phyloP scores from a whole-genome alignment of 805 yeast species.

The Cyberlindnera mrakii region DNA sequence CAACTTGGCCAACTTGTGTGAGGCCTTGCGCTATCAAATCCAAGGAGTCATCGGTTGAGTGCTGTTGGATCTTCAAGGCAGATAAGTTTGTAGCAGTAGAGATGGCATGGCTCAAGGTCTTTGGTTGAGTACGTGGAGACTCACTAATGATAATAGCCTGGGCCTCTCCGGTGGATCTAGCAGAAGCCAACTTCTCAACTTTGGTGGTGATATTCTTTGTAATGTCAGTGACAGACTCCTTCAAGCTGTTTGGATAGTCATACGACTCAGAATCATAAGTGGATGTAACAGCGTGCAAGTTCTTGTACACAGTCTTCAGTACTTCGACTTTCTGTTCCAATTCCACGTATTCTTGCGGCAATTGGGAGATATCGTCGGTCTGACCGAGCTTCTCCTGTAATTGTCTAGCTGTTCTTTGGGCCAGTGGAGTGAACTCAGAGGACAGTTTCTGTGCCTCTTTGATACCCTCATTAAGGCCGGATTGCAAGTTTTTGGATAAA shows the following conservation, averaged over 20 bases:
- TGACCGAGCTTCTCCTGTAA: slow-evolving; percentile 77
- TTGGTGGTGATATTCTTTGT: slow-evolving; percentile 60
- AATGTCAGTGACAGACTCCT: slow-evolving; percentile 70
- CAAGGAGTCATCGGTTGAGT: slow-evolving; percentile 32
- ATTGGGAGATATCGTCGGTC: slow-evolving; percentile 76
- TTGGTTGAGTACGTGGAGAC: slow-evolving; percentile 51
- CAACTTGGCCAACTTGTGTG: slow-evolving; percentile 60
- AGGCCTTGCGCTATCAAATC: slow-evolving; percentile 56
- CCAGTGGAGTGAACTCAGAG: slow-evolving; percentile 60
- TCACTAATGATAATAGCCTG: slow-evolving; percentile 60
- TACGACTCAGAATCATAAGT: slow-evolving; percentile 70
- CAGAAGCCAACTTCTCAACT: slow-evolving; percentile 62
- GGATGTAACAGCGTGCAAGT: slow-evolving; percentile 45
- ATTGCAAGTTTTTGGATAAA: slow-evolving; percentile 24
- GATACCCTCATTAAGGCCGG: slow-evolving; percentile 22
- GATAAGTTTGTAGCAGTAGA: slow-evolving; percentile 62
- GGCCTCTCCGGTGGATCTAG: slow-evolving; percentile 75
- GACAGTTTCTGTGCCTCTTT: slow-evolving; percentile 42
- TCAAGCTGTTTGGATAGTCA: slow-evolving; percentile 72
- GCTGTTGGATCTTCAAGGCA: slow-evolving; percentile 26
- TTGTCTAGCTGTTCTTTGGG: slow-evolving; percentile 73
- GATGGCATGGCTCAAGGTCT: slow-evolving; percentile 77
- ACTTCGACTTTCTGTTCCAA: slow-evolving; percentile 71
- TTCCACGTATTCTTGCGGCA: slow-evolving; percentile 75
- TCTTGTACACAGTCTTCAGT: slow-evolving; percentile 59